Evolutionary conservation across 805 yeast species (phyloP).

Genomic region (Nakazawaea anatomiae): DNA sequence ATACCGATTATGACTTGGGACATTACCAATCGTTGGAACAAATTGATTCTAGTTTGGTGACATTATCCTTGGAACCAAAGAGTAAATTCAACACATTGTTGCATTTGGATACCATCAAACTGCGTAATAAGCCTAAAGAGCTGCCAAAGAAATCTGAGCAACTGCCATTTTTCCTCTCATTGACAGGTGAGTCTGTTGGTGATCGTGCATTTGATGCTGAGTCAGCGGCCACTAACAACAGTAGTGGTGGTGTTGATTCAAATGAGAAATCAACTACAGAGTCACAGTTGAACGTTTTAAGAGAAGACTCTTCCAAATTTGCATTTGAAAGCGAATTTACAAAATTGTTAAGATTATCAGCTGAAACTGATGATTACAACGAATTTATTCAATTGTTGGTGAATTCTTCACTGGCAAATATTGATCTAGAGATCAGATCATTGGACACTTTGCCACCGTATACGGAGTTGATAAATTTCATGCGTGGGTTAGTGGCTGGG

Average conservation of each 20-base stretch:
- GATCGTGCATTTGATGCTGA: conserved; percentile 56
- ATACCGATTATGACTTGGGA: conserved; percentile 21
- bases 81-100: conserved; percentile 71
- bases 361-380: conserved; percentile 31
- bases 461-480: conserved; percentile 57
- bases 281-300: conserved; percentile 26
- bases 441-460: conserved; percentile 62
- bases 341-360: conserved; percentile 43
- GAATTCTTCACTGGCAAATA: conserved; percentile 62
- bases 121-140: conserved; percentile 85
- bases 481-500: conserved; percentile 63
- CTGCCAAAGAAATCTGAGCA: conserved; percentile 80
- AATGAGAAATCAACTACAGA: conserved; percentile 10
- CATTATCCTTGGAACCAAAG: conserved; percentile 75
- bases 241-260: neutral
- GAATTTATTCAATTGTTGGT: conserved; percentile 52
- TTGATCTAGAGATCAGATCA: conserved; percentile 86
- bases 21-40: conserved; percentile 54
- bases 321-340: conserved; percentile 76
- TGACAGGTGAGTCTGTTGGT: conserved; percentile 63
- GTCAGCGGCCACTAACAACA: conserved; percentile 9
- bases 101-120: conserved; percentile 77
- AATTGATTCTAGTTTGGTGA: conserved; percentile 54
- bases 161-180: conserved; percentile 74
- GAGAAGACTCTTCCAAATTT: conserved; percentile 27